Base-by-base conservation (phyloP, 306 rosid genomes). In the Medicago ruthenica region DNA sequence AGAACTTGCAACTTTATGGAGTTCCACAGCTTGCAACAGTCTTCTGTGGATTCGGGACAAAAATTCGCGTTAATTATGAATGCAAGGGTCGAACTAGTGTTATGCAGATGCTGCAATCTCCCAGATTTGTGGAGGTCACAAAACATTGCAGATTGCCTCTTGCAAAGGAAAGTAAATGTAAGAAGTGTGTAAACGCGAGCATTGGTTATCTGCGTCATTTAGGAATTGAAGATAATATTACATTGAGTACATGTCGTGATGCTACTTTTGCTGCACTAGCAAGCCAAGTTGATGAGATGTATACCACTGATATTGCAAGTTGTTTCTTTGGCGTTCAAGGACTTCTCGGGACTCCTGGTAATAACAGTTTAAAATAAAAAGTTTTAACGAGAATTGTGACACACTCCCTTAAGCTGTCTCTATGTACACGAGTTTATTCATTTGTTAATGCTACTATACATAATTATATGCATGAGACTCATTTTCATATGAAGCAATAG, bases 251-350 rank as follows among this genome's bases (percentile, higher is more conserved):
- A 17, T 95, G 99, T 50, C 98, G 97, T 15, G 98, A 95, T 78
- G 99, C 99, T 73, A 85, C 96, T 53, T 95, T 90, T 80, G 81
- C 82, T 78, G 88, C 97, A 58, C 72, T 95, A 57, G 97, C 93
- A 53, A 95, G 99, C 87, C 97, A 87, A 85, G 85, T 84, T 82
- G 92, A 88, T 82, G 76, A 72, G 58, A 67, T 54, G 59, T 87
- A 93, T 57, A 84, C 88, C 17, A 27, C 86, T 87, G 93, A 86
- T 84, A 86, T 89, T 65, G 99, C 97, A 51, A 87, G 81, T 81
- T 95, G 99, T 85, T 90, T 95, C 83, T 95, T 95, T 83, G 93
- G 97, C 57, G 91, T 92, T 83, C 93, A 87, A 85, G 97, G 91
- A 67, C 91, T 92, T 74, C 81, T 76, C 51, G 39, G 37, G 31